A percentile compares a stretch with the other conserved stretches of the same genome.
Evolutionary conservation across 2,329 filamentous ascomycete species (phyloP).

Genomic region (Waltergamsia citrina): DNA sequence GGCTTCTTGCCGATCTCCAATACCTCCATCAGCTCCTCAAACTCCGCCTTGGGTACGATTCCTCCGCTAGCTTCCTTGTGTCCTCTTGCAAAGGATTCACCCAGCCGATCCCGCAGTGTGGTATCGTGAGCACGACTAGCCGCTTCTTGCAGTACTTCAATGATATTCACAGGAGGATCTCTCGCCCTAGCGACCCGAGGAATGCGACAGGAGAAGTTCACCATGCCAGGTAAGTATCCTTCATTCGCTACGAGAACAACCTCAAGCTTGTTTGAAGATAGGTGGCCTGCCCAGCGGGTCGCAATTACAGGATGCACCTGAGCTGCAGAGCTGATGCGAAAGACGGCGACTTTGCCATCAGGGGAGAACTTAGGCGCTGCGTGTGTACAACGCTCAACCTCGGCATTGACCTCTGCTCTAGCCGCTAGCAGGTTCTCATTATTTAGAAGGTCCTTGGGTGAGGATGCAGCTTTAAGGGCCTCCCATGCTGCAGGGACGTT

Average conservation of each 20-base stretch:
- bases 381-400: constrained; percentile 32
- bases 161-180: constrained; percentile 53
- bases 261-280: constrained; percentile 49
- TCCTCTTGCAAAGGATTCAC: constrained; percentile 55
- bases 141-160: constrained; percentile 42
- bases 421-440: constrained; percentile 42
- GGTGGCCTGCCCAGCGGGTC: constrained; percentile 53
- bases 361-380: constrained; percentile 53
- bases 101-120: constrained; percentile 36
- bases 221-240: constrained; percentile 51
- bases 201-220: constrained; percentile 60
- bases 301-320: constrained; percentile 61
- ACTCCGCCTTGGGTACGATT: constrained; percentile 48
- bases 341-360: constrained; percentile 52
- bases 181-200: constrained; percentile 42
- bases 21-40: constrained; percentile 53
- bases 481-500: constrained; percentile 52
- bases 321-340: constrained; percentile 48
- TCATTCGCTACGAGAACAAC: constrained; percentile 59
- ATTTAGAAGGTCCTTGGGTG: constrained; percentile 40
- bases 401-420: constrained; percentile 18
- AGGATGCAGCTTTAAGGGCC: constrained; percentile 38
- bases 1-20: constrained; percentile 48
- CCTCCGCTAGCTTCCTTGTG: constrained; percentile 62
- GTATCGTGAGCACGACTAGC: constrained; percentile 30